These are phyloP conservation scores for Phlebopus sp. DNA, from an alignment of 1,284 basidiomycete genomes.

Conservation along the genomic window DNA sequence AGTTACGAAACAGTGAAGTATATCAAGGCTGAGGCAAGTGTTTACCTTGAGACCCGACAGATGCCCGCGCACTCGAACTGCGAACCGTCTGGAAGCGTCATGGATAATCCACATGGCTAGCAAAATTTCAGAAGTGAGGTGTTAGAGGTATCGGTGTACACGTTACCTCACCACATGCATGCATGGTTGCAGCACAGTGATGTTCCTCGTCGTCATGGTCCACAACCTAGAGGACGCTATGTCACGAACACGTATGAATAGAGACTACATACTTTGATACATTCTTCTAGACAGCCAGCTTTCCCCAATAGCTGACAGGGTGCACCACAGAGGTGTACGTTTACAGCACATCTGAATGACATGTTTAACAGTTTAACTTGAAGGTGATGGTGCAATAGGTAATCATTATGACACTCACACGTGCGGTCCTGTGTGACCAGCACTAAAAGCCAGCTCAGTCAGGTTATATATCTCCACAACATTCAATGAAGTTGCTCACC, in stretches of 20 bases:
- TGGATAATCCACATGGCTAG: conserved; percentile 46
- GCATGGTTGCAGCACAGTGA: conserved; percentile 43
- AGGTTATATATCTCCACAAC: background rate
- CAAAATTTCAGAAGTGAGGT: background rate
- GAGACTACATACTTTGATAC: conserved; percentile 39
- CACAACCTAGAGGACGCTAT: conserved; percentile 29
- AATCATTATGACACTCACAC: conserved; percentile 36
- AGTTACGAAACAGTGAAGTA: background rate
- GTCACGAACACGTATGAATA: background rate
- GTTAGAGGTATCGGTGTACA: too few species aligned
- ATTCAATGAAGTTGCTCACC: conserved; percentile 34
- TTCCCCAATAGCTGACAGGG: conserved; percentile 39
- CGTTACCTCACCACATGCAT: conserved; percentile 47
- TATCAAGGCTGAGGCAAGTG: conserved; percentile 2
- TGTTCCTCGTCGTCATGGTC: conserved; percentile 43
- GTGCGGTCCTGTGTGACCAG: conserved; percentile 53
- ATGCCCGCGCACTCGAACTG: conserved; percentile 39
- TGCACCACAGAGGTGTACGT: conserved; percentile 47
- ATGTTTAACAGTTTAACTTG: background rate
- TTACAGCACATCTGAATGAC: conserved; percentile 43
- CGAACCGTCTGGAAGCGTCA: conserved; percentile 29
- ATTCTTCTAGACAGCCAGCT: conserved; percentile 42
- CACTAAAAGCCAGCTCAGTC: conserved; percentile 34
- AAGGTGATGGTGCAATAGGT: background rate
- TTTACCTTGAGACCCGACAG: conserved; percentile 45